phyloP scores from a whole-genome alignment of 208 protist genomes.

The Tritrichomonas musculus region DNA sequence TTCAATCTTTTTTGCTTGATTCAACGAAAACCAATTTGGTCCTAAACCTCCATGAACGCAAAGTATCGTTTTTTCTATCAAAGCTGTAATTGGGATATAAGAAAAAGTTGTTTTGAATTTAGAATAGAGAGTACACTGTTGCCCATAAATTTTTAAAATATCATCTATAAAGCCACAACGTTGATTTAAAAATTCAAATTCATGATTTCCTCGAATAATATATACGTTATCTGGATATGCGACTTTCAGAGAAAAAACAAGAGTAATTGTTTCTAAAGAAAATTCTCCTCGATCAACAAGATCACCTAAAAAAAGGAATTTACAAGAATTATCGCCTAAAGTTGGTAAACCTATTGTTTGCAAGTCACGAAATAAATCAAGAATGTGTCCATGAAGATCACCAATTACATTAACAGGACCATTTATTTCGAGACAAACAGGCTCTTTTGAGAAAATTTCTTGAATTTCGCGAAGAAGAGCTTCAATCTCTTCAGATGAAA shows the following conservation, averaged over 20 bases:
- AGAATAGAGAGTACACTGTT: neutral
- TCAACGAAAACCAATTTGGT: neutral
- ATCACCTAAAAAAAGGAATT: neutral
- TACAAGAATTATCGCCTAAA: no score
- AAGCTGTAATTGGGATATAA: neutral
- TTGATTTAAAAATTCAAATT: neutral
- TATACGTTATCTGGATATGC: neutral
- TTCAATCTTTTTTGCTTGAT: neutral
- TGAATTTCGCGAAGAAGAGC: neutral
- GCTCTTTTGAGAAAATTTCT: neutral
- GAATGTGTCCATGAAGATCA: neutral
- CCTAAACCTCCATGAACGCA: neutral
- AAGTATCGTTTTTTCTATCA: neutral
- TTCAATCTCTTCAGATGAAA: neutral
- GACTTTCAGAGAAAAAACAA: neutral
- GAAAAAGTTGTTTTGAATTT: neutral
- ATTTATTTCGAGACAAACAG: neutral
- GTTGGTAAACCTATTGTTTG: neutral
- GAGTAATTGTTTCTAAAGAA: neutral
- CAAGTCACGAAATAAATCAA: neutral
- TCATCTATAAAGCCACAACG: neutral
- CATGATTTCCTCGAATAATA: slow-evolving; percentile 26
- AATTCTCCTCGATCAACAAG: neutral
- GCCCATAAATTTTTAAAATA: neutral
- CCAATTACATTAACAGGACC: neutral